These are phyloP conservation scores for Daedaleopsis sinensis DNA, from an alignment of 768 basidiomycete species.

Conservation along the genomic window DNA sequence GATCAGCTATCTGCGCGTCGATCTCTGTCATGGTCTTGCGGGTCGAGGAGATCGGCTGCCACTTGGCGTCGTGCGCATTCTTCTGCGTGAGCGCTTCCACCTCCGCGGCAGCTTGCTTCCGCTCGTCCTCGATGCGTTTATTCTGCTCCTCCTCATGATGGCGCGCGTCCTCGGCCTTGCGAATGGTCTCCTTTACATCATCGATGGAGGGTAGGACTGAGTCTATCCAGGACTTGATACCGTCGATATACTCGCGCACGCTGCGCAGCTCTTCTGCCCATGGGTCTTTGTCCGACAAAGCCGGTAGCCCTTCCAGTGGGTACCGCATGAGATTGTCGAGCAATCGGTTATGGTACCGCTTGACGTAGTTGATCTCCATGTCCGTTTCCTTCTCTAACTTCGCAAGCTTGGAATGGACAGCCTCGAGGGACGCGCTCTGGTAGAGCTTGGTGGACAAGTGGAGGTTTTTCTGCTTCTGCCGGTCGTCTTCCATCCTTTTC, in stretches of 20 bases:
- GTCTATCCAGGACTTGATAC: slow-evolving; percentile 1
- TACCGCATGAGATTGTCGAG: not conserved
- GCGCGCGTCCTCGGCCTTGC: not conserved
- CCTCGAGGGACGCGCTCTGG: not conserved
- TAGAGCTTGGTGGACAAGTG: not conserved
- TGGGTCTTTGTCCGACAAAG: not conserved
- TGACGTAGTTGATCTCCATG: not conserved
- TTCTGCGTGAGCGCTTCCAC: slow-evolving; percentile 2
- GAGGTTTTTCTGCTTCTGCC: not conserved
- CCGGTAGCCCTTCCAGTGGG: not conserved
- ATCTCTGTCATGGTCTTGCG: not conserved
- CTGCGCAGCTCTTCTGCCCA: not conserved
- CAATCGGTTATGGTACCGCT: not conserved
- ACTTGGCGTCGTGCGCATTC: not conserved
- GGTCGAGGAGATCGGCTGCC: not conserved
- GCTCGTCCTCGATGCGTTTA: not conserved
- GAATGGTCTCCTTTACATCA: not conserved
- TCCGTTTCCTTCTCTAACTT: not conserved
- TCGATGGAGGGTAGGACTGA: not conserved
- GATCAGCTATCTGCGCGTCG: not conserved
- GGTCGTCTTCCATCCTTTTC: not conserved
- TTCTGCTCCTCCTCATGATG: not conserved
- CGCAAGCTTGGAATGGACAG: not conserved
- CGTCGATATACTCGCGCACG: not conserved
- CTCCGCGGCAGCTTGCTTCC: not conserved